Percentiles rank a stretch among this genome's conserved stretches.
phyloP scores from a whole-genome alignment of 441 rosid genomes.

The Euphorbia celastroides region DNA sequence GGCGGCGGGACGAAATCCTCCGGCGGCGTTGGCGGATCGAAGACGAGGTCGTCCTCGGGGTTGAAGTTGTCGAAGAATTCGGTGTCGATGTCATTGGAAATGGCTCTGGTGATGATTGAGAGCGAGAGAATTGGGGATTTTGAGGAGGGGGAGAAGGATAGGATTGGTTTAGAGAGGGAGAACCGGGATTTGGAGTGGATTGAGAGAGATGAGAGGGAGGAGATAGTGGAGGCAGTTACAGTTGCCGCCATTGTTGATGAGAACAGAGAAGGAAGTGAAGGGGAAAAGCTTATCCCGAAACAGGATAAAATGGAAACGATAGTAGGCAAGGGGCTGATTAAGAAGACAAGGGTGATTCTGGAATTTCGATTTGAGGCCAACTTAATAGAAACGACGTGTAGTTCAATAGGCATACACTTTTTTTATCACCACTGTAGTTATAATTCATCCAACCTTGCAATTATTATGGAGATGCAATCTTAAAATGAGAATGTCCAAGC shows the following conservation, averaged over 20 bases:
- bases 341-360: background rate
- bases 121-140: slow-evolving; percentile 18
- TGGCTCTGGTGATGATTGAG: slow-evolving; percentile 21
- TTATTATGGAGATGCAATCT: too few relatives aligned
- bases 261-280: background rate
- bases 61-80: slow-evolving; percentile 44
- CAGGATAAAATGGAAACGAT: background rate
- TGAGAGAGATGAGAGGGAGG: slow-evolving; percentile 29
- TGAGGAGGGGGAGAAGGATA: slow-evolving; percentile 22
- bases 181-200: slow-evolving; percentile 14
- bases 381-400: too few relatives aligned
- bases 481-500: too few relatives aligned
- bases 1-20: slow-evolving; percentile 53
- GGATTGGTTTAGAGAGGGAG: slow-evolving; percentile 18
- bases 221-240: slow-evolving; percentile 26
- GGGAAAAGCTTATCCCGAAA: slow-evolving; percentile 22
- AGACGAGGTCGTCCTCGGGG: slow-evolving; percentile 37
- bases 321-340: background rate
- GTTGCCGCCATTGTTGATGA: slow-evolving; percentile 12
- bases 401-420: too few relatives aligned
- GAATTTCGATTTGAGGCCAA: background rate
- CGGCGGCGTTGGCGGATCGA: slow-evolving; percentile 62
- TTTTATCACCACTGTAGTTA: too few relatives aligned
- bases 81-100: slow-evolving; percentile 37
- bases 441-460: too few relatives aligned